A percentile compares a stretch with the other conserved stretches of the same genome.
phyloP scores from a whole-genome alignment of 805 yeast species.

The Zygoascus ofunaensis region DNA sequence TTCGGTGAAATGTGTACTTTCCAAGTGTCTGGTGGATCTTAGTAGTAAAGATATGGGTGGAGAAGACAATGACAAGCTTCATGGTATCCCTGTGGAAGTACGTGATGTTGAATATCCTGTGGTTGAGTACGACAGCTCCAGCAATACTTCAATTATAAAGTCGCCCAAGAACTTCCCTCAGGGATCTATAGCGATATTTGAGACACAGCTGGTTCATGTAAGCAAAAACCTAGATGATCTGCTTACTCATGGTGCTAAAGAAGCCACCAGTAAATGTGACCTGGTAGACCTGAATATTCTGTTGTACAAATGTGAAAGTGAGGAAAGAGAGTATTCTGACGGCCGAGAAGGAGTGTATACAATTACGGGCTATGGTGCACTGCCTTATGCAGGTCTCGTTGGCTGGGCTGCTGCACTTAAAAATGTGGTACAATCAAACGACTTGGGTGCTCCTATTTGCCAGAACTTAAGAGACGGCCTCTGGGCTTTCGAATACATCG shows the following conservation, averaged over 20 bases:
- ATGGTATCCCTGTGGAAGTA: slow-evolving; percentile 59
- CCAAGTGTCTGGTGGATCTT: slow-evolving; percentile 38
- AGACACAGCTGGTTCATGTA: slow-evolving; percentile 60
- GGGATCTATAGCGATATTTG: slow-evolving; percentile 81
- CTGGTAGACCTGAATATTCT: slow-evolving; percentile 67
- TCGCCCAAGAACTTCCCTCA: slow-evolving; percentile 51
- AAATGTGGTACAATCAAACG: slow-evolving; percentile 53
- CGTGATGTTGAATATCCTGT: slow-evolving; percentile 43
- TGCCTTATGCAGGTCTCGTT: slow-evolving; percentile 83
- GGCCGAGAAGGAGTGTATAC: slow-evolving; percentile 67
- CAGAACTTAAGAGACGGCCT: slow-evolving; percentile 70
- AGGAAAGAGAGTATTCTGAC: slow-evolving; percentile 71
- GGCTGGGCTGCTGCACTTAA: slow-evolving; percentile 78
- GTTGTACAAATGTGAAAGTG: slow-evolving; percentile 72
- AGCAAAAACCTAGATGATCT: slow-evolving; percentile 55
- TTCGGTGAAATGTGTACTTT: slow-evolving; percentile 39
- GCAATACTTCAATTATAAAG: slow-evolving; percentile 41
- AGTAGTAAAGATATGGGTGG: slow-evolving; percentile 40
- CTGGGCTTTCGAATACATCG: slow-evolving; percentile 82
- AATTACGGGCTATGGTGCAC: slow-evolving; percentile 63
- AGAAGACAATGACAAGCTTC: slow-evolving; percentile 34
- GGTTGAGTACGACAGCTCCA: slow-evolving; percentile 35
- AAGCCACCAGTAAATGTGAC: slow-evolving; percentile 53
- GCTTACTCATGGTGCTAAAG: slow-evolving; percentile 66
- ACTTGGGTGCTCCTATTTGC: slow-evolving; percentile 77